Evolutionary conservation across 192 early-diverging fungal genomes (phyloP), one percentile per base, ranked within the genome.

Genomic region (Backusella mclennaniae): DNA sequence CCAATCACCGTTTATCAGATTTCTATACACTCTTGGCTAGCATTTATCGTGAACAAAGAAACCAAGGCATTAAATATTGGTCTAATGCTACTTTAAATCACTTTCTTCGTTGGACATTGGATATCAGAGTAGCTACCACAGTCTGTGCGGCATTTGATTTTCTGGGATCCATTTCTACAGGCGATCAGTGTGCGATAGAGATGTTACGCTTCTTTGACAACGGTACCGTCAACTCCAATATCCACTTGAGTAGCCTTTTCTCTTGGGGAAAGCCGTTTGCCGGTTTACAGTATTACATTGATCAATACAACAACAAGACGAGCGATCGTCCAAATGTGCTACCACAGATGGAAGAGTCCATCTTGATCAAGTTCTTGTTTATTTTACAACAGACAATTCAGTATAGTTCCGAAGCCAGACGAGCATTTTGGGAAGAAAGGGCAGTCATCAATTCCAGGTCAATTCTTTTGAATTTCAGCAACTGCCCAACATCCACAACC

Each of bases 221-320:
- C 23, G 71, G 67, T 53, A 84, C 69, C 31, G 79, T 35, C 19
- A 38, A 35, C 69, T 74, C 44, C 42, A 38, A 76, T 36, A 74
- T 52, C 12, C 36, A 19, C 36, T 42, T 36, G 6, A 76, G 73
- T 39, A 69, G 83, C 77, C 76, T 91, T 21, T 94, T 89, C 84
- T 93, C 92, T 12, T 98, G 94, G 97, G 85, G 81, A 31, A 92
- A 89, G 41, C 82, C 96, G 33, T 95, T 96, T 86, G 87, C 84
- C 23, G 92, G 94, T 3, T 81, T 97, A 0, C 87, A 92, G 19
- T 89, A 87, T 66, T 95, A 94, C 69, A 86, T 85, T 11, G 79
- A 79, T 3, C 77, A 59, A 19, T 17, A 23, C 5, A 85, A 87
- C 36, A 74, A 86, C 9, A 80, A 76, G 19, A 75, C 80, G 35